These are phyloP conservation scores for Penicillium maclennaniae DNA, from an alignment of 495 filamentous ascomycete species.

Conservation along the genomic window DNA sequence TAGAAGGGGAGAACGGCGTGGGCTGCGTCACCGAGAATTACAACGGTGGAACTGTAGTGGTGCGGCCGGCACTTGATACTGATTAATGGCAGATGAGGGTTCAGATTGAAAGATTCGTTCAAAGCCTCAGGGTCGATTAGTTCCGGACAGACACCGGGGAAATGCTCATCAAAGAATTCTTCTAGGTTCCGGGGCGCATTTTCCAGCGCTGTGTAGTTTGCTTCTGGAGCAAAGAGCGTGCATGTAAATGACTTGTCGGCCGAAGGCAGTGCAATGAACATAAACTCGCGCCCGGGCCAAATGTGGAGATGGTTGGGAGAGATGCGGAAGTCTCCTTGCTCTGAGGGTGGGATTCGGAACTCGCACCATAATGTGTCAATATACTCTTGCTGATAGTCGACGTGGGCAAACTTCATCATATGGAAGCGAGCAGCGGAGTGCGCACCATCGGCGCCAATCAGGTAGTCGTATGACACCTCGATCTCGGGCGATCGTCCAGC, in stretches of 20 bases:
- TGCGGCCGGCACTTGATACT: constrained; percentile 87
- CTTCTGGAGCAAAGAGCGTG: constrained; percentile 79
- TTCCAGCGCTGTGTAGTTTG: constrained; percentile 50
- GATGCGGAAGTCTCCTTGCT: constrained; percentile 62
- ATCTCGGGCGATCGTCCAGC: constrained; percentile 52
- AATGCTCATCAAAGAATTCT: constrained; percentile 70
- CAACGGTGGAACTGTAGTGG: constrained; percentile 70
- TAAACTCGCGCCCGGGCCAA: constrained; percentile 87
- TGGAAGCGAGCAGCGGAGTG: constrained; percentile 87
- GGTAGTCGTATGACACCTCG: constrained; percentile 78
- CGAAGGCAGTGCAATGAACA: constrained; percentile 97
- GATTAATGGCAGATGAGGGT: constrained; percentile 89
- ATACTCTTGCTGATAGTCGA: constrained; percentile 92
- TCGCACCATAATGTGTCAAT: constrained; percentile 98
- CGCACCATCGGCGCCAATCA: constrained; percentile 95
- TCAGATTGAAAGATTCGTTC: constrained; percentile 63
- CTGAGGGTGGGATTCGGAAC: constrained; percentile 69
- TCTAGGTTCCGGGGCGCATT: constrained; percentile 53
- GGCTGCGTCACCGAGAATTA: constrained; percentile 89
- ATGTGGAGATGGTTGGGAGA: constrained; percentile 94
- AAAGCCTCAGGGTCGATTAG: constrained; percentile 70
- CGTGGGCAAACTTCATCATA: constrained; percentile 86
- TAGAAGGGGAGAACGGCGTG: constrained; percentile 98
- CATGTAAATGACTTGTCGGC: constrained; percentile 90
- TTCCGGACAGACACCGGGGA: constrained; percentile 80